Conservation (phyloP, 495 filamentous ascomycete genomes). For the Viridothelium virens region DNA sequence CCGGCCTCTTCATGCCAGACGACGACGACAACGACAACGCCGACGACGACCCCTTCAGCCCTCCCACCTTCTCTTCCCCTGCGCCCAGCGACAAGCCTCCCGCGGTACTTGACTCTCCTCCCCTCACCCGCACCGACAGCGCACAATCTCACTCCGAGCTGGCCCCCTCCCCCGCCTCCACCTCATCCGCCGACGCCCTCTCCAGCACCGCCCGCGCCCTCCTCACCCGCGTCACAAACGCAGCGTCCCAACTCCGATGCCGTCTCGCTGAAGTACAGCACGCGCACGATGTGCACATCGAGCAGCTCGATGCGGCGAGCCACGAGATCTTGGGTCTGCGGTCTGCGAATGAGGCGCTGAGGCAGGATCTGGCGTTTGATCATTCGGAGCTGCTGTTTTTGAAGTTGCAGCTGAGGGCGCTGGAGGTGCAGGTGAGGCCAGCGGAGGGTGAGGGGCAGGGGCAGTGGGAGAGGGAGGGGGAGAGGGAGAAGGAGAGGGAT, state of each 20-base stretch:
- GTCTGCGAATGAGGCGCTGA: conserved; percentile 23
- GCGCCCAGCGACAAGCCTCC: background rate
- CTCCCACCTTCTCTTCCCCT: background rate
- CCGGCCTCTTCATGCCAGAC: conserved; percentile 27
- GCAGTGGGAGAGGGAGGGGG: conserved; percentile 5
- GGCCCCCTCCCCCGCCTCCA: background rate
- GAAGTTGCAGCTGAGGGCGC: conserved; percentile 26
- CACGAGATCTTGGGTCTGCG: conserved; percentile 16
- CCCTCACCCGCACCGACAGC: background rate
- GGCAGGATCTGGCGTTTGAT: conserved; percentile 24
- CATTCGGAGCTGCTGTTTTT: conserved; percentile 29
- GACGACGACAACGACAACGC: conserved; percentile 9
- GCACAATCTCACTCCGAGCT: background rate
- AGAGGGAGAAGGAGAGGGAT: background rate
- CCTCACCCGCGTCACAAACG: conserved; percentile 15
- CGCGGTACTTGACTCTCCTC: background rate
- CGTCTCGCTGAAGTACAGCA: conserved; percentile 25
- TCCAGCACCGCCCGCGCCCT: conserved; percentile 19
- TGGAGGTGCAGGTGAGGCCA: conserved; percentile 18
- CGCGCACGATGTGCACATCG: conserved; percentile 17
- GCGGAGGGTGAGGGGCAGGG: background rate
- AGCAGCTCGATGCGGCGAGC: conserved; percentile 15
- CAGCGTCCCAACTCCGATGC: conserved; percentile 18
- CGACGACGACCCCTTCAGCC: background rate
- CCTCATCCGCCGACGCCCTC: conserved; percentile 16